Base-by-base conservation (phyloP, 805 yeast species). In the Yarrowia sp. region DNA sequence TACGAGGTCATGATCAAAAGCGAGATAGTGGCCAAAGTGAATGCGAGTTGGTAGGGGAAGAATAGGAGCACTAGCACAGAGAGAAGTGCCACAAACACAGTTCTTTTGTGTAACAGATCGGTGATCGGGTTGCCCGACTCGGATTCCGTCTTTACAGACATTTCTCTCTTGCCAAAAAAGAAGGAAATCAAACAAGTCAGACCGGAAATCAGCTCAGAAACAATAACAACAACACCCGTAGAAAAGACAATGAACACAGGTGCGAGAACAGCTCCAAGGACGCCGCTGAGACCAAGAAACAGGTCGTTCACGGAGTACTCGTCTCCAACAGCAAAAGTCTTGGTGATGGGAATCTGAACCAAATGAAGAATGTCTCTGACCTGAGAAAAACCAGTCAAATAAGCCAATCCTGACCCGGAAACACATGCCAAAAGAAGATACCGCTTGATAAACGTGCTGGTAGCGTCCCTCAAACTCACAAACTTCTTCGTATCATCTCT, bases 11-110 rank as follows among this genome's bases (percentile, higher is more conserved):
- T 84, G 15, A 83, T 72, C 0, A 79, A 71, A 74, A 91, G 97
- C 1, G 89, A 82, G 10, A 86, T 30, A 60, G 86, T 79, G 50
- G 88, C 82, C 9, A 90, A 81, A 8, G 86, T 78, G 72, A 83
- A 91, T 1, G 91, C 93, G 74, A 92, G 83, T 74, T 92, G 97
- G 73, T 87, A 92, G 0, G 97, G 97, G n/a, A 91, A 78, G 73
- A 33, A 47, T 14, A 66, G 24, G 5, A 49, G 17, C 13, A 39
- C 67, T 15, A 38, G 19, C 6, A 38, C 34, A 0, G 49, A 63
- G 39, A 64, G 44, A 13, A 33, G 20, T 9, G 9, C 38, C 46
- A 46, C 36, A 46, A 60, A 15, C 9, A 64, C 44, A 15, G 58
- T 36, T 34, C 66, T 14, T 9, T 47, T 46, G 17, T 38, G 52